Evolutionary conservation across 2,329 filamentous ascomycete species (phyloP).

Genomic region (Paecilomyces sp.): DNA sequence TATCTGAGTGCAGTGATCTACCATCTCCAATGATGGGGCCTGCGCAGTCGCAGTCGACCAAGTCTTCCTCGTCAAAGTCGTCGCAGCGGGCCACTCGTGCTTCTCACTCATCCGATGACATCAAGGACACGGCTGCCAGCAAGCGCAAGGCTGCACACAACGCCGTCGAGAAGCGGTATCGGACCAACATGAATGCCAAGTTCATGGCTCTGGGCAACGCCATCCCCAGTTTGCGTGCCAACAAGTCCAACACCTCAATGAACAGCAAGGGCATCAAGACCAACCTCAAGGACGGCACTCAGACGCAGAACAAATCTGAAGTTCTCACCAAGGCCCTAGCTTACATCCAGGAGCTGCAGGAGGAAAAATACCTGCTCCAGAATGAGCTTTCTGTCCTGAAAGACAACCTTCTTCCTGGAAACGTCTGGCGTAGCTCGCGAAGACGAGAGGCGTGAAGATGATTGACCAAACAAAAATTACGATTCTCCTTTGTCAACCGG

Average conservation of each 20-base stretch:
- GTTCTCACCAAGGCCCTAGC: slow-evolving; percentile 29
- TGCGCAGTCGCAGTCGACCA: neutral
- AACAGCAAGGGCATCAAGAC: slow-evolving; percentile 4
- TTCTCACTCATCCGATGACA: neutral
- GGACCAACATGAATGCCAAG: slow-evolving; percentile 37
- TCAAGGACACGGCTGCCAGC: slow-evolving; percentile 15
- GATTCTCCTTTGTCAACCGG: neutral
- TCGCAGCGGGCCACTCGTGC: neutral
- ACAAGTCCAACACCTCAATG: slow-evolving; percentile 14
- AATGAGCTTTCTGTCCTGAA: slow-evolving; percentile 26
- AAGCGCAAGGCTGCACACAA: slow-evolving; percentile 33
- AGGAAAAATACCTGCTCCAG: slow-evolving; percentile 23
- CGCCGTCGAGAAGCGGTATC: slow-evolving; percentile 35
- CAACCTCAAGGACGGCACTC: slow-evolving; percentile 5
- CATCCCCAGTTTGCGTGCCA: slow-evolving; percentile 11
- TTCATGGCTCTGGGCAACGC: slow-evolving; percentile 33
- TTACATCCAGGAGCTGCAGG: slow-evolving; percentile 29
- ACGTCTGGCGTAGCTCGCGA: neutral
- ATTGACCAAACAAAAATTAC: neutral
- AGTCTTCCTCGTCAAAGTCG: neutral
- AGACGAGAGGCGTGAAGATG: neutral
- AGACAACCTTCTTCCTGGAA: neutral
- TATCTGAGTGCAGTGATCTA: neutral
- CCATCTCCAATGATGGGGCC: neutral
- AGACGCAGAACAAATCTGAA: slow-evolving; percentile 30